Conservation (phyloP, 2,329 filamentous ascomycete genomes). For the Pseudogymnoascus sp. region DNA sequence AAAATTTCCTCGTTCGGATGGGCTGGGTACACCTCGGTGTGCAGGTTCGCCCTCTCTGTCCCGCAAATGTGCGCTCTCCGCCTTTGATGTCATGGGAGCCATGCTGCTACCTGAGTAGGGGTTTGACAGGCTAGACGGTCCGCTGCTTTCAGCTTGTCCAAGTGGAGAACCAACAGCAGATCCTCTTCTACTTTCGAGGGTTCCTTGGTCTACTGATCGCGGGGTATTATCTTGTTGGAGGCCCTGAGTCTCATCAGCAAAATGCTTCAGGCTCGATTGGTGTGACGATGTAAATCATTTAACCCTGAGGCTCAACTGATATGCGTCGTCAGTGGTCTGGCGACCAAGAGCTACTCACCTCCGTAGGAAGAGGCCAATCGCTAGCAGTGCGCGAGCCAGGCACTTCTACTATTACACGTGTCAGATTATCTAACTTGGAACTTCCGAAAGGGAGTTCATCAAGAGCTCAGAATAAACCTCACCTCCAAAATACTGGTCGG, state of each 20-base stretch:
- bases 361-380: neutral
- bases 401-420: conserved; percentile 19
- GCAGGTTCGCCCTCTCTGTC: conserved; percentile 15
- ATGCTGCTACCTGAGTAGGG: neutral
- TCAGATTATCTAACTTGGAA: conserved; percentile 19
- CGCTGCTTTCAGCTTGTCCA: neutral
- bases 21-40: neutral
- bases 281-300: neutral
- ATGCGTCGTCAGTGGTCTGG: neutral
- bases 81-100: neutral
- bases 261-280: neutral
- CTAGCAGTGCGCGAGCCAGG: neutral
- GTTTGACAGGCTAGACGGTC: neutral
- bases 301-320: neutral
- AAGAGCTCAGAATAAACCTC: neutral
- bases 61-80: conserved; percentile 8
- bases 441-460: neutral
- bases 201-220: neutral
- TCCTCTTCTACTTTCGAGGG: neutral
- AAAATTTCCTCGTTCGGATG: conserved; percentile 20
- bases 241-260: neutral
- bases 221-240: neutral
- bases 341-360: neutral
- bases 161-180: neutral
- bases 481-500: neutral